Evolutionary conservation across 2,329 filamentous ascomycete species (phyloP).

Genomic region (Rutstroemia sp.): DNA sequence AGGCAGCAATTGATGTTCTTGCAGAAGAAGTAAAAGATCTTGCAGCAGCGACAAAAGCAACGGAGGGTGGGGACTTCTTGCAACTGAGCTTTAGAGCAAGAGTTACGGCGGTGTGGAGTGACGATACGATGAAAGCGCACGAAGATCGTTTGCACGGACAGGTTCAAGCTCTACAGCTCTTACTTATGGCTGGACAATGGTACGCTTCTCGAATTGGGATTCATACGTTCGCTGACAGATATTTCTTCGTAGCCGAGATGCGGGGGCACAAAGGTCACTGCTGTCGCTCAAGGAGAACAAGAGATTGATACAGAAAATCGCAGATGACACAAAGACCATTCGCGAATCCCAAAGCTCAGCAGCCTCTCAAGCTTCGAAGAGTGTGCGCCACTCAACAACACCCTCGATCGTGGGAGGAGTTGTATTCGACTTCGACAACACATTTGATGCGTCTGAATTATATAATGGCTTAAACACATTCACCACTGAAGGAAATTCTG

Average conservation of each 20-base stretch:
- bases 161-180: slow-evolving; percentile 12
- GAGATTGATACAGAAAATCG: slow-evolving; percentile 7
- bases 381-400: not conserved
- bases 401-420: not conserved
- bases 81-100: not conserved
- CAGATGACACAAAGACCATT: slow-evolving; percentile 8
- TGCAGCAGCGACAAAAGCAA: not conserved
- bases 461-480: not conserved
- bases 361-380: not conserved
- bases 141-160: slow-evolving; percentile 8
- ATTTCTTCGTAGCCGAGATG: not conserved
- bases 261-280: slow-evolving; percentile 3
- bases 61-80: not conserved
- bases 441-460: not conserved
- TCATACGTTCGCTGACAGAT: not conserved
- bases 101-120: slow-evolving; percentile 4
- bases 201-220: not conserved
- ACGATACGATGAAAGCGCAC: slow-evolving; percentile 12
- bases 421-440: not conserved
- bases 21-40: slow-evolving; percentile 27
- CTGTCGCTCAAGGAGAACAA: slow-evolving; percentile 4
- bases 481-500: not conserved
- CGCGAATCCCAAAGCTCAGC: slow-evolving; percentile 3
- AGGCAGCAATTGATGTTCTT: slow-evolving; percentile 31
- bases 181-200: slow-evolving; percentile 11